phyloP scores from a whole-genome alignment of 805 yeast species.

The Candida ortonii region DNA sequence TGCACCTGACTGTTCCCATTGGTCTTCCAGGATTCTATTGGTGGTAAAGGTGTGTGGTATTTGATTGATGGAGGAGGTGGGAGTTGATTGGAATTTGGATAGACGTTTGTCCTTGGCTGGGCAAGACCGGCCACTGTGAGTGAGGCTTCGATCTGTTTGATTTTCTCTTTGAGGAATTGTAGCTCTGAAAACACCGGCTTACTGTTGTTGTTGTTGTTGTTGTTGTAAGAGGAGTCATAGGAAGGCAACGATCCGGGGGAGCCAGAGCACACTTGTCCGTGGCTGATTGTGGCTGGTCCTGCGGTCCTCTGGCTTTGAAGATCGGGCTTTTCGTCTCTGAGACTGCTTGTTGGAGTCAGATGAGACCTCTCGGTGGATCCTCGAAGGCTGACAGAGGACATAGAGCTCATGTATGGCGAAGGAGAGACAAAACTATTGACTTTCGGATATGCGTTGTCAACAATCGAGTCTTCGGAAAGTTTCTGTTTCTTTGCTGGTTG shows the following conservation, averaged over 20 bases:
- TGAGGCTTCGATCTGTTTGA: conserved; percentile 45
- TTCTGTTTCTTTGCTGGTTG: conserved; percentile 1
- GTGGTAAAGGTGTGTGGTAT: conserved; percentile 19
- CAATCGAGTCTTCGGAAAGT: no score
- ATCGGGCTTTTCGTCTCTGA: neutral
- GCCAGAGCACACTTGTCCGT: no score
- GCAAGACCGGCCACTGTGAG: conserved; percentile 35
- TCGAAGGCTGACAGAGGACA: conserved; percentile 13
- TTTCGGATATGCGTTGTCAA: conserved; percentile 6
- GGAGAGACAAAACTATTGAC: conserved; percentile 14
- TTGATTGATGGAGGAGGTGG: conserved; percentile 15
- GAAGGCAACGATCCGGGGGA: no score
- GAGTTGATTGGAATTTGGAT: conserved; percentile 10
- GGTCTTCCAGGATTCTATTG: conserved; percentile 18
- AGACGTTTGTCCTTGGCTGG: conserved; percentile 5
- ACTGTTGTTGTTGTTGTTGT: conserved; percentile 1
- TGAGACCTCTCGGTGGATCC: conserved; percentile 29
- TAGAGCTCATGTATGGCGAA: conserved; percentile 15
- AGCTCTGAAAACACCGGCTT: conserved; percentile 28
- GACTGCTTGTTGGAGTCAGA: conserved; percentile 5
- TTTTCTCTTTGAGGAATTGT: conserved; percentile 40
- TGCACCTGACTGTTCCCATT: conserved; percentile 1
- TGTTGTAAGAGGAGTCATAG: no score
- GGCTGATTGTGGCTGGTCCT: neutral
- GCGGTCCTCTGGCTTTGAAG: no score